Percentiles rank a stretch among this genome's conserved stretches.
Conservation (phyloP, 805 yeast species). For the Vanderwaltozyma tropicalis region DNA sequence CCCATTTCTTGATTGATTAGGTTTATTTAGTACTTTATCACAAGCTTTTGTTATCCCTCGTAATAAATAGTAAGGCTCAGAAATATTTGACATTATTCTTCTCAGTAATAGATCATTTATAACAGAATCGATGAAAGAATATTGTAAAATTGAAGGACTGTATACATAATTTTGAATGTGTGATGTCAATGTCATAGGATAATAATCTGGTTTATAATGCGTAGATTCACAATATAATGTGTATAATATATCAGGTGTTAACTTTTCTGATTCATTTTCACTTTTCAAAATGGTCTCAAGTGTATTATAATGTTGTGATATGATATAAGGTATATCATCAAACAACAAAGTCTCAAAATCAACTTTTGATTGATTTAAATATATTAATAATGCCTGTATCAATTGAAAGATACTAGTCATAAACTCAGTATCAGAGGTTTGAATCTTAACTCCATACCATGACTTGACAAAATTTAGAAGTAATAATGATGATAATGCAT, state of each 20-base stretch:
- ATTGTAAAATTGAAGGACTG: constrained; percentile 14
- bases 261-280: not conserved
- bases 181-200: constrained; percentile 12
- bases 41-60: constrained; percentile 11
- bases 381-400: constrained; percentile 6
- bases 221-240: constrained; percentile 8
- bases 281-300: constrained; percentile 2
- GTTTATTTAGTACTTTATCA: constrained; percentile 1
- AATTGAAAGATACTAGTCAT: constrained; percentile 10
- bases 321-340: constrained; percentile 21
- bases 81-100: constrained; percentile 14
- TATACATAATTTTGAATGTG: constrained; percentile 6
- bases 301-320: constrained; percentile 13
- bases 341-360: constrained; percentile 11
- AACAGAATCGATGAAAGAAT: constrained; percentile 16
- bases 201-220: constrained; percentile 8
- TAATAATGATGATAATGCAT: constrained; percentile 19
- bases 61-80: constrained; percentile 22
- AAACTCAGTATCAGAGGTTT: constrained; percentile 18
- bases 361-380: constrained; percentile 3
- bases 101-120: constrained; percentile 17
- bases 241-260: constrained; percentile 2
- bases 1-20: no score
- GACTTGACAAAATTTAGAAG: constrained; percentile 18
- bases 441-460: constrained; percentile 27